A percentile compares a stretch with the other conserved stretches of the same genome.
phyloP scores from a whole-genome alignment of 2,329 filamentous ascomycete genomes.

The Chlorencoelia australis region DNA sequence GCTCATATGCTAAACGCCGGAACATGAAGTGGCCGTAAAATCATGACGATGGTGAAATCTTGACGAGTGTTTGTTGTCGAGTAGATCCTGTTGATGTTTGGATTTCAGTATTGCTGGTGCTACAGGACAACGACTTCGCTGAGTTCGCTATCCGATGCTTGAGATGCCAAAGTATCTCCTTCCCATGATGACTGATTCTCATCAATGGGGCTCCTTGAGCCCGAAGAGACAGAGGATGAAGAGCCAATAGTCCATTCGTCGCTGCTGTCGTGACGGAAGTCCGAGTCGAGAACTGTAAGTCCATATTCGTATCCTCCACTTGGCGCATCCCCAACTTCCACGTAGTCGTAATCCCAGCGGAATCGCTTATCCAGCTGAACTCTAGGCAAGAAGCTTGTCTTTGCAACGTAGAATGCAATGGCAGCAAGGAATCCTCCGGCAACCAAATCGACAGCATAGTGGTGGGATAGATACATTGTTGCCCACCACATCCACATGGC shows the following conservation, averaged over 20 bases:
- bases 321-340: conserved; percentile 66
- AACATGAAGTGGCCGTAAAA: conserved; percentile 26
- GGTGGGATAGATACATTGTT: conserved; percentile 95
- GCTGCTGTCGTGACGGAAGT: conserved; percentile 42
- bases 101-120: conserved; percentile 2
- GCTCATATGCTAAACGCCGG: conserved; percentile 27
- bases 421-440: conserved; percentile 72
- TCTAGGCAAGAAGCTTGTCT: conserved; percentile 70
- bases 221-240: conserved; percentile 43
- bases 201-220: conserved; percentile 34
- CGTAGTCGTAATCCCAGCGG: conserved; percentile 92
- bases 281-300: conserved; percentile 21
- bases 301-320: conserved; percentile 45
- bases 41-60: conserved; percentile 18
- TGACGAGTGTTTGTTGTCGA: conserved; percentile 16
- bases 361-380: conserved; percentile 76
- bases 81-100: conserved; percentile 3
- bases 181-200: conserved; percentile 48
- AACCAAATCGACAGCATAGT: conserved; percentile 91
- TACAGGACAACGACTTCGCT: conserved; percentile 20
- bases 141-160: conserved; percentile 26
- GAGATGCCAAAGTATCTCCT: conserved; percentile 39
- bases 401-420: conserved; percentile 71
- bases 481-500: conserved; percentile 96
- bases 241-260: conserved; percentile 89